Evolutionary conservation across 495 filamentous ascomycete species (phyloP).

Genomic region (Xylaria castorea): DNA sequence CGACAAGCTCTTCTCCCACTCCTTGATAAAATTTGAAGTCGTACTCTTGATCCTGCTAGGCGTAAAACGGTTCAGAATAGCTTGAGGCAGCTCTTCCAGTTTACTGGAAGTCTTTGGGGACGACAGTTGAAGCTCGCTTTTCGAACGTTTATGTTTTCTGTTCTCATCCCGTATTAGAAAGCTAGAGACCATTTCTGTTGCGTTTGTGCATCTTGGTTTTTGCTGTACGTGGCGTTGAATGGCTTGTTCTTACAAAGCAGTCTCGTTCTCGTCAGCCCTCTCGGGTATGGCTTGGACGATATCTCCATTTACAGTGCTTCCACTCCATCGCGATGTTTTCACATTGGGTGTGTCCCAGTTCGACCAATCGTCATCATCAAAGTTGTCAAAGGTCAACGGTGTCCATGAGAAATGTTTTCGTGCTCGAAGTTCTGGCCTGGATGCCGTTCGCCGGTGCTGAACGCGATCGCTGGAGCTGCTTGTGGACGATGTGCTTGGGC

Average conservation of each 20-base stretch:
- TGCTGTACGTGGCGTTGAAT: conserved; percentile 14
- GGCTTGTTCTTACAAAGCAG: conserved; percentile 49
- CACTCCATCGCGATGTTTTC: conserved; percentile 56
- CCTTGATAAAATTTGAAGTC: conserved; percentile 76
- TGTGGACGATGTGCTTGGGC: conserved; percentile 33
- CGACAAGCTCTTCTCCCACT: conserved; percentile 70
- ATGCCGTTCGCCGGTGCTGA: conserved; percentile 36
- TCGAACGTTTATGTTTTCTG: conserved; percentile 39
- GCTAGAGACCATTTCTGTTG: conserved; percentile 18
- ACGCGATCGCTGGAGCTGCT: conserved; percentile 36
- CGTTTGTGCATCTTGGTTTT: neutral
- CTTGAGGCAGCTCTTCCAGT: conserved; percentile 69
- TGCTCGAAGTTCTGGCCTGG: conserved; percentile 36
- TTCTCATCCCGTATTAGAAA: conserved; percentile 28
- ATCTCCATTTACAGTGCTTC: conserved; percentile 55
- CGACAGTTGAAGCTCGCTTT: conserved; percentile 46
- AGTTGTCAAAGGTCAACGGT: conserved; percentile 54
- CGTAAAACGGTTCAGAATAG: conserved; percentile 60
- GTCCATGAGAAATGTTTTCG: conserved; percentile 57
- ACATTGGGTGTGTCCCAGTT: conserved; percentile 69
- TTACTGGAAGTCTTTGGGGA: conserved; percentile 40
- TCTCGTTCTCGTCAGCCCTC: conserved; percentile 46
- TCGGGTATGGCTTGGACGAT: conserved; percentile 49
- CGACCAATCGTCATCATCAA: conserved; percentile 75
- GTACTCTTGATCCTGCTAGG: conserved; percentile 72